Percentiles rank a stretch among this genome's conserved stretches.
Conservation (phyloP, 1,284 basidiomycete species). For the Microbotryum silenes-acaulis region DNA sequence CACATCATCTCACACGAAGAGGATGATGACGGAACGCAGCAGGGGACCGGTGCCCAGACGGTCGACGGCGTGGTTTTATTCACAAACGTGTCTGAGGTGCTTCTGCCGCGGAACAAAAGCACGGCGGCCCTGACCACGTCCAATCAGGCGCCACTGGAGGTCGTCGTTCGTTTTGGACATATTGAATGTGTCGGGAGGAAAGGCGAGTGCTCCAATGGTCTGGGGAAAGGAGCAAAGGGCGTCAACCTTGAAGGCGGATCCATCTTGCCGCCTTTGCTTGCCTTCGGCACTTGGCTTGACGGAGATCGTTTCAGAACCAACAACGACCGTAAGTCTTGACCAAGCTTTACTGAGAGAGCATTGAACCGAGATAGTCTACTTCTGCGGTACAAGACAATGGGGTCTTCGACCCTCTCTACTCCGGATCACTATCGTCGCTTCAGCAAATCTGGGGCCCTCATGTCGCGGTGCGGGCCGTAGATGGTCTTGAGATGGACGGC, state of each 20-base stretch:
- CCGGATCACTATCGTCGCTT: conserved; percentile 1
- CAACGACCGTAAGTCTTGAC: neutral
- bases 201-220: too few relatives aligned
- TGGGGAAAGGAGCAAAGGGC: conserved; percentile 27
- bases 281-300: conserved; percentile 43
- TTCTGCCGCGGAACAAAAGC: neutral
- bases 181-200: conserved; percentile 36
- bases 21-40: conserved; percentile 18
- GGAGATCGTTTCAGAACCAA: conserved; percentile 38
- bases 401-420: conserved; percentile 14
- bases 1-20: conserved; percentile 7
- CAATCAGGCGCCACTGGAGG: neutral
- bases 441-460: conserved; percentile 3
- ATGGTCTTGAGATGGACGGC: conserved; percentile 62
- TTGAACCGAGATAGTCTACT: too few relatives aligned
- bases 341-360: neutral
- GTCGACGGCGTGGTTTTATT: conserved; percentile 33
- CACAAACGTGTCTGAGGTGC: conserved; percentile 3
- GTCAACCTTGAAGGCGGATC: conserved; percentile 44
- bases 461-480: conserved; percentile 48
- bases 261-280: conserved; percentile 42
- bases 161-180: conserved; percentile 5
- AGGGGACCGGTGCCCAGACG: neutral
- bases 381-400: neutral
- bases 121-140: neutral